Base-by-base conservation (phyloP, 371 early-diverging fungal genomes). In the Mucor velutinosus region DNA sequence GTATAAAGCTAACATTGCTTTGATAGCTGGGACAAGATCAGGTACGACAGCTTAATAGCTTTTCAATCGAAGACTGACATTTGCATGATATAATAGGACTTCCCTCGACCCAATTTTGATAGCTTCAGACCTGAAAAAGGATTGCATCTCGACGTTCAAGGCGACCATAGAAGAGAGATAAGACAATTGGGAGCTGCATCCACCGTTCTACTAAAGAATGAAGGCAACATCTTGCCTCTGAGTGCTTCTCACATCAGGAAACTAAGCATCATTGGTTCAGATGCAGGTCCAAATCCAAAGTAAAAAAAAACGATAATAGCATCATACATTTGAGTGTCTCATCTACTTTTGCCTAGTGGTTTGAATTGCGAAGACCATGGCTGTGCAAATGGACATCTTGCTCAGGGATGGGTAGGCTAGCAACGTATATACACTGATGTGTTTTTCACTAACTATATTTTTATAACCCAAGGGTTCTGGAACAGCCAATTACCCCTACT, bases 401-500 rank as follows among this genome's bases (percentile, higher is more conserved):
- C 88, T 27, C 77, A 83, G 70, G 89, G 89, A 7, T 88, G 89
- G 88, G 37, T 37, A 37, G 14, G 37, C 37, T 1, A 35, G 7
- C 35, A 10, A 30, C 30, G 30, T 30, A 30, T 6, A 30, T 30
- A 30, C 6, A n/a, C n/a, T n/a, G n/a, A n/a, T 30, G 6, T 6
- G 30, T 30, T 2, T 30, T 6, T 35, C 7, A 10, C 35, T 35
- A 35, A 35, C 35, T 37, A 11, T 37, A 8, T 14, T 37, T 4
- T 8, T 14, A 11, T 1, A 0, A 14, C 1, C 3, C 7, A 0
- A 37, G 37, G 90, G 90, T 1, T 84, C 85, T 30, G 90, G 90
- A 37, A 85, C 89, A 21, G 76, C 83, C 8, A 62, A 74, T 27
- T 90, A 82, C 69, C 85, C 88, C n/a, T 89, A 88, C 64, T 58